These are phyloP conservation scores for Bathelium albidoporum DNA, from an alignment of 495 filamentous ascomycete species.

Conservation along the genomic window DNA sequence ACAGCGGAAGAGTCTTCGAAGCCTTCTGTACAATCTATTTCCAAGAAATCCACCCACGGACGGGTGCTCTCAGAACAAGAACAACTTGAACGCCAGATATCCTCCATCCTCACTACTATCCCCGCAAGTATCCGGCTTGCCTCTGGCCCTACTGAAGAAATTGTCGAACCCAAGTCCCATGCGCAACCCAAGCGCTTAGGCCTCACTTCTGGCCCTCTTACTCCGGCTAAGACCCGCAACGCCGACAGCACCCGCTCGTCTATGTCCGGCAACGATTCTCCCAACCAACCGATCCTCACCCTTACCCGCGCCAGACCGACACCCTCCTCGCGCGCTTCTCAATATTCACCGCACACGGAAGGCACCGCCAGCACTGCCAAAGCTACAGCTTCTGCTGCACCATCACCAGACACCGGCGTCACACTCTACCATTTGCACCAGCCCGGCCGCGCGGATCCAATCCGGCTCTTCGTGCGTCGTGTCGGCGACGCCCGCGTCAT, in stretches of 20 bases:
- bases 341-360: neutral
- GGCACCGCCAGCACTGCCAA: neutral
- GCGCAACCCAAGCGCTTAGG: neutral
- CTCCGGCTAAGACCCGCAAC: neutral
- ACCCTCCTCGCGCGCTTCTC: neutral
- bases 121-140: constrained; percentile 71
- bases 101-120: constrained; percentile 67
- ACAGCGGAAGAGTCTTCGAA: neutral
- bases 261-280: neutral
- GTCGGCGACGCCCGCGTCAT: constrained; percentile 94
- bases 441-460: constrained; percentile 67
- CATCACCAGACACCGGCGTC: constrained; percentile 56
- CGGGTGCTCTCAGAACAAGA: constrained; percentile 34
- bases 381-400: constrained; percentile 13
- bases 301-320: constrained; percentile 15
- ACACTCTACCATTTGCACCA: constrained; percentile 91
- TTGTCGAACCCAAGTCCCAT: constrained; percentile 4
- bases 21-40: neutral
- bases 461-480: constrained; percentile 84
- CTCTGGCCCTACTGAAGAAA: constrained; percentile 37
- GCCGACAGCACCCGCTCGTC: neutral
- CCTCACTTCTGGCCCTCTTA: neutral
- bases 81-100: constrained; percentile 75
- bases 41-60: neutral
- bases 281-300: constrained; percentile 9